Conservation (phyloP, 164 flowering plant species). For the Tetracentron sinense region DNA sequence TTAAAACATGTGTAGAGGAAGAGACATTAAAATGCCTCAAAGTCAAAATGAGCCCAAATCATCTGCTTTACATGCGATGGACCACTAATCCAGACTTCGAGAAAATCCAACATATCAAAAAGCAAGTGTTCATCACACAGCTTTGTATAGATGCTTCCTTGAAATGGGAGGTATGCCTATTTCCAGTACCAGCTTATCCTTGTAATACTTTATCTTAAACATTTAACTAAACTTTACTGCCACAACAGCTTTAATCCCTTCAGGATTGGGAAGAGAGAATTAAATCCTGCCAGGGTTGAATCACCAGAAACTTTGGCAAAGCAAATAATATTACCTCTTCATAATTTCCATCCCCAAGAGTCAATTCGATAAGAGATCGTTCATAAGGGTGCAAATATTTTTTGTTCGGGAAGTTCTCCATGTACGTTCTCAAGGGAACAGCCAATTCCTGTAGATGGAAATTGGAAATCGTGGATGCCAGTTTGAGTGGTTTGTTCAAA, state of each 20-base stretch:
- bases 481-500: background rate
- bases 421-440: constrained; percentile 68
- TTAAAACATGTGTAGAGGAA: background rate
- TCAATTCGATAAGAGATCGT: constrained; percentile 78
- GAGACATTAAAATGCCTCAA: background rate
- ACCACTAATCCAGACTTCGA: background rate
- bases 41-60: background rate
- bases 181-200: too few relatives aligned
- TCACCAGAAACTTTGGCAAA: background rate
- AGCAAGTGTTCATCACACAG: background rate
- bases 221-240: background rate
- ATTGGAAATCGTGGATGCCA: constrained; percentile 3
- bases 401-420: constrained; percentile 73
- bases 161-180: too few relatives aligned
- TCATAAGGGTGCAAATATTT: constrained; percentile 82
- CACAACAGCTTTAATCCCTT: background rate
- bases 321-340: constrained; percentile 82
- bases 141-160: too few relatives aligned
- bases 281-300: background rate
- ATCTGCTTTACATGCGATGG: too few relatives aligned
- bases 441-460: constrained; percentile 64
- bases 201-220: too few relatives aligned
- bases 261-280: background rate
- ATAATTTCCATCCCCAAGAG: constrained; percentile 93
- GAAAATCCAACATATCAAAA: background rate